Evolutionary conservation across 2,329 filamentous ascomycete species (phyloP).

Genomic region (Xylaria hypoxylon): DNA sequence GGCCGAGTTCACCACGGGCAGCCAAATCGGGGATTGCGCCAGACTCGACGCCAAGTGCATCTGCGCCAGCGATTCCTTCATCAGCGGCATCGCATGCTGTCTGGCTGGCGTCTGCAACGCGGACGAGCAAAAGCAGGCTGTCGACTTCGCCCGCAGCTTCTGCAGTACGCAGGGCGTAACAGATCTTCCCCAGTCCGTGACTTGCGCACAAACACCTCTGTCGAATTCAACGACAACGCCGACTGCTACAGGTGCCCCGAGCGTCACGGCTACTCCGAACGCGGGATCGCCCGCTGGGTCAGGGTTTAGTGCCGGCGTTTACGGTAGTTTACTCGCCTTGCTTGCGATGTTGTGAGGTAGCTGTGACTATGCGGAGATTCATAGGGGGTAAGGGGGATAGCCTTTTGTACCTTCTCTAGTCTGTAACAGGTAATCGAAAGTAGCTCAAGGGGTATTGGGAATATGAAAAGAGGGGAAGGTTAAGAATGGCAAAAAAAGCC

Average conservation of each 20-base stretch:
- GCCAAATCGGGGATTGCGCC: constrained; percentile 54
- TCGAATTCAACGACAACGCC: constrained; percentile 19
- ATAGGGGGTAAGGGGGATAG: not conserved
- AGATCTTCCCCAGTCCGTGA: constrained; percentile 40
- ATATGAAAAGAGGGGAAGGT: not conserved
- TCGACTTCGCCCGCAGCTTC: constrained; percentile 50
- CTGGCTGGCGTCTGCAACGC: constrained; percentile 56
- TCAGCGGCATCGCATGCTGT: constrained; percentile 62
- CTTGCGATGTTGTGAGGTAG: constrained; percentile 36
- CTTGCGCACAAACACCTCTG: constrained; percentile 21
- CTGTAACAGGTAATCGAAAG: constrained; percentile 11
- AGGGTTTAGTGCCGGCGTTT: constrained; percentile 24
- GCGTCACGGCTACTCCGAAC: constrained; percentile 34
- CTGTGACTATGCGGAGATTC: not conserved
- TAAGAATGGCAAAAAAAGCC: not conserved
- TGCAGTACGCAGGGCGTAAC: constrained; percentile 51
- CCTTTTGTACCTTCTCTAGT: not conserved
- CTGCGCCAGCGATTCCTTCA: constrained; percentile 59
- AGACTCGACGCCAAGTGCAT: constrained; percentile 61
- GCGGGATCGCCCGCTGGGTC: constrained; percentile 15
- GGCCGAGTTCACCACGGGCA: constrained; percentile 52
- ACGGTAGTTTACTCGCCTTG: constrained; percentile 41
- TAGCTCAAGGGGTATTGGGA: not conserved
- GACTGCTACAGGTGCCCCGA: constrained; percentile 26
- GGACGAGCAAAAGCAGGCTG: constrained; percentile 53